These are phyloP conservation scores for Phialocephala sp. DNA, from an alignment of 2,329 filamentous ascomycete species.

Conservation along the genomic window DNA sequence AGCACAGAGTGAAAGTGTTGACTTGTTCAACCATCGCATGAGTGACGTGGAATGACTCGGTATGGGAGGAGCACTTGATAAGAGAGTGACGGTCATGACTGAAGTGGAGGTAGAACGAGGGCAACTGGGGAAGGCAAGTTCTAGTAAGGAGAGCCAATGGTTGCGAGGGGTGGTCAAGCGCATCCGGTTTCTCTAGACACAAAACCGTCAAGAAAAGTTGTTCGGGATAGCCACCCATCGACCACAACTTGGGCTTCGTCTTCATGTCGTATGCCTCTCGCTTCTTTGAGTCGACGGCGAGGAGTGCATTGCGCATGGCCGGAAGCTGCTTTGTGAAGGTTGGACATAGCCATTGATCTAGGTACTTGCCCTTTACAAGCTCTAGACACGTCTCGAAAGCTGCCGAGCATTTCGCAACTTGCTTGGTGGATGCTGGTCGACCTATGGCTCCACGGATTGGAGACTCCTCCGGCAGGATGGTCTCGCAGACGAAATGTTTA, in stretches of 20 bases:
- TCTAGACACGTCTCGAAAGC: constrained; percentile 82
- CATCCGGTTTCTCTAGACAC: constrained; percentile 59
- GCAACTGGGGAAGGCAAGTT: constrained; percentile 64
- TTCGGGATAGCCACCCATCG: constrained; percentile 51
- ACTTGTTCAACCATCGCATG: constrained; percentile 57
- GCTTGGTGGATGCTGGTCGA: constrained; percentile 68
- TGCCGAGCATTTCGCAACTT: constrained; percentile 83
- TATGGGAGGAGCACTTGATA: constrained; percentile 56
- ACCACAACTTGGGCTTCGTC: constrained; percentile 80
- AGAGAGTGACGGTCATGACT: constrained; percentile 64
- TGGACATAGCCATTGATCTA: constrained; percentile 78
- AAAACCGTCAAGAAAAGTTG: constrained; percentile 68
- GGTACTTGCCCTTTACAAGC: constrained; percentile 67
- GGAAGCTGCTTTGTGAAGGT: constrained; percentile 74
- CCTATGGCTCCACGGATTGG: constrained; percentile 73
- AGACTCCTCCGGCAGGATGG: constrained; percentile 76
- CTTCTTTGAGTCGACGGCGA: constrained; percentile 83
- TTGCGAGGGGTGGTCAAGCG: constrained; percentile 62
- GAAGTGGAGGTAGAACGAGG: constrained; percentile 75
- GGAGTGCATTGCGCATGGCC: constrained; percentile 81
- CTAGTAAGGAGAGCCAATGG: constrained; percentile 77
- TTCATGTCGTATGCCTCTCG: constrained; percentile 77
- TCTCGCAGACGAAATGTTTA: constrained; percentile 74
- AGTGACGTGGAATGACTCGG: constrained; percentile 50
- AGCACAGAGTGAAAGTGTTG: constrained; percentile 73